Evolutionary conservation across 73 alveolate genomes (phyloP).

Genomic region (Tetrahymena borealis): DNA sequence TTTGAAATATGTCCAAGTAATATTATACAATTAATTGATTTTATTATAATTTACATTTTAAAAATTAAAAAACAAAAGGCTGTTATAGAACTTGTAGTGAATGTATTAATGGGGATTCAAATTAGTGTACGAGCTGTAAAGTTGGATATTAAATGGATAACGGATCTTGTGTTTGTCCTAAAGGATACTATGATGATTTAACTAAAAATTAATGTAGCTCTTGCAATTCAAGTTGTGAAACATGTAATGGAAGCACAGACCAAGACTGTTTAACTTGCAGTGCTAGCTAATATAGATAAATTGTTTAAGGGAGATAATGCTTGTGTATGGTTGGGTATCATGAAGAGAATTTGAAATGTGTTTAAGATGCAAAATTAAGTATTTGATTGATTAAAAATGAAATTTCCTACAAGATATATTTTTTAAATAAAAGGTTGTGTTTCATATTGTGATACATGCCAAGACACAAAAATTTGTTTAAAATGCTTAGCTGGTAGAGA

Average conservation of each 20-base stretch:
- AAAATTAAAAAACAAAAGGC: neutral
- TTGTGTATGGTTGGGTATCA: neutral
- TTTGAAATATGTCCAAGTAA: neutral
- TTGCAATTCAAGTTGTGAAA: neutral
- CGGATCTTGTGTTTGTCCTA: neutral
- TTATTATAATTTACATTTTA: no score
- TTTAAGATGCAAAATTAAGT: neutral
- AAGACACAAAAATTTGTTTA: neutral
- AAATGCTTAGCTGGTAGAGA: neutral
- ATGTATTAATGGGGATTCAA: neutral
- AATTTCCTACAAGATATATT: neutral
- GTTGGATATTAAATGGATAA: neutral
- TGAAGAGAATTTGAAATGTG: neutral
- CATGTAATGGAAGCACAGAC: neutral
- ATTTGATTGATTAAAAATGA: neutral
- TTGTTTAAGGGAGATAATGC: neutral
- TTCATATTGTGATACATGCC: neutral
- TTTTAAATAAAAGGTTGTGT: neutral
- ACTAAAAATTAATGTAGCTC: neutral
- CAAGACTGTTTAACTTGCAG: neutral
- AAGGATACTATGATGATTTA: neutral
- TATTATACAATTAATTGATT: neutral
- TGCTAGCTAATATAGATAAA: neutral
- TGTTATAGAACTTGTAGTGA: neutral
- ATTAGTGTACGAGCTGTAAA: neutral